phyloP scores from a whole-genome alignment of 805 yeast genomes.

The Yarrowia deformans region DNA sequence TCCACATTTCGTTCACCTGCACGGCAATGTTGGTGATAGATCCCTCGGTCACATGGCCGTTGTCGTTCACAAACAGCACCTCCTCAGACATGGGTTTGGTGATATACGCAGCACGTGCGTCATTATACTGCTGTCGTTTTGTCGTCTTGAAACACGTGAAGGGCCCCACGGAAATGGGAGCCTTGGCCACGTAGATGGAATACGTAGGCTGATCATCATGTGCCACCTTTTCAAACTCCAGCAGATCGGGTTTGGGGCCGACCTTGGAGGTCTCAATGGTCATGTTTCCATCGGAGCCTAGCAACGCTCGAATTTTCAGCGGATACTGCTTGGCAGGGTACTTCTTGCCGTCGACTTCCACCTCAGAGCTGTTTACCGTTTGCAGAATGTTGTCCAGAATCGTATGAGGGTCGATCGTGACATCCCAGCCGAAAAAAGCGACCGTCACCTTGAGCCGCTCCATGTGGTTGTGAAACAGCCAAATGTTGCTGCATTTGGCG shows the following conservation, averaged over 20 bases:
- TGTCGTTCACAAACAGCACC: constrained; percentile 33
- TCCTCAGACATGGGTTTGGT: constrained; percentile 16
- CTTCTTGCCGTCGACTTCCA: not conserved
- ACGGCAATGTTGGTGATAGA: constrained; percentile 32
- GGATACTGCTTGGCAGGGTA: constrained; percentile 5
- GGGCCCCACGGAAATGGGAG: constrained; percentile 7
- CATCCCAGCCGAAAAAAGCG: constrained; percentile 26
- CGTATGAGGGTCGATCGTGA: not conserved
- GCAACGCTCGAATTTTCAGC: constrained; percentile 20
- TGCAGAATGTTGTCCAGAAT: constrained; percentile 20
- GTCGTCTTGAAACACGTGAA: constrained; percentile 38
- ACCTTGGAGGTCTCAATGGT: constrained; percentile 19
- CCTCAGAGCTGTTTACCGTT: constrained; percentile 2
- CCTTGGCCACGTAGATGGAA: not conserved
- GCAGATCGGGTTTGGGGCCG: constrained; percentile 2
- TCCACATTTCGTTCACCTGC: constrained; percentile 33
- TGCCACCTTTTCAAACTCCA: constrained; percentile 21
- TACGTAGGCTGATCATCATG: not conserved
- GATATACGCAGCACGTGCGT: constrained; percentile 13
- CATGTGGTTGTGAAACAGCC: constrained; percentile 36
- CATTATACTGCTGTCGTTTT: constrained; percentile 22
- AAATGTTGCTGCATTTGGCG: not conserved
- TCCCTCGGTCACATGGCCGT: constrained; percentile 32
- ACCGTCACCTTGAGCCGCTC: constrained; percentile 17
- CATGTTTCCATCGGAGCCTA: not conserved